Base-by-base conservation (phyloP, 2,329 filamentous ascomycete species). In the Monilinia vaccinii-corymbosi region DNA sequence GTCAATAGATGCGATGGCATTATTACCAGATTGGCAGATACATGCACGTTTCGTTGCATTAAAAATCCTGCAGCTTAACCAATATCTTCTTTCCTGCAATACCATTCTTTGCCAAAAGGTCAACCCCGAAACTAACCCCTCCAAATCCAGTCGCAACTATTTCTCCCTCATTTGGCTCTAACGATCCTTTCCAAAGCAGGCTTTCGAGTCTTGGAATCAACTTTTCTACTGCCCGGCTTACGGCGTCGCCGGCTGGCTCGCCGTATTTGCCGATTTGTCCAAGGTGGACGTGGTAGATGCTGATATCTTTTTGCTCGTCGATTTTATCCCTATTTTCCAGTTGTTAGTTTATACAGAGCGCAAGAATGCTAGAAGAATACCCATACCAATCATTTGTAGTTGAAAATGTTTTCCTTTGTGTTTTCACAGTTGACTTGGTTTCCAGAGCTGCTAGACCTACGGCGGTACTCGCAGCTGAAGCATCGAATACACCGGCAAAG, bases 181-280 rank as follows among this genome's bases (percentile, higher is more conserved):
- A 5, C 5, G 23, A 14, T 23, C 36, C 36, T 32, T 51, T 51
- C 56, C 46, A 38, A 14, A 58, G 56, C 16, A 51, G 14, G 5
- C 28, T 51, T 44, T 58, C 47, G n/a, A 58, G 47, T 42, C n/a
- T 23, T 21, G 56, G 56, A 34, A 58, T 58, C 18, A 51, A 42
- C 21, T 52, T 58, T 23, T 58, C 48, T 7, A 45, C 56, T 10
- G 21, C 28, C 9, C 47, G 28, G 32, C 65, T 67, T 8, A 65
- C 52, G n/a, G 60, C 32, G 14, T 61, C 58, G 4, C 40, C 55
- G 21, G 59, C 25, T 25, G 48, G 59, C 56, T 57, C 56, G 7
- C 66, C 67, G 11, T 48, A 59, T 36, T 62, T 62, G 6, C 67
- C 63, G 21, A 70, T 64, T n/a, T 53, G 42, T 32, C 64, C 65